Evolutionary conservation across 1,284 basidiomycete species (phyloP), one percentile per base, ranked within the genome.

Genomic region (Puccinia triticina): DNA sequence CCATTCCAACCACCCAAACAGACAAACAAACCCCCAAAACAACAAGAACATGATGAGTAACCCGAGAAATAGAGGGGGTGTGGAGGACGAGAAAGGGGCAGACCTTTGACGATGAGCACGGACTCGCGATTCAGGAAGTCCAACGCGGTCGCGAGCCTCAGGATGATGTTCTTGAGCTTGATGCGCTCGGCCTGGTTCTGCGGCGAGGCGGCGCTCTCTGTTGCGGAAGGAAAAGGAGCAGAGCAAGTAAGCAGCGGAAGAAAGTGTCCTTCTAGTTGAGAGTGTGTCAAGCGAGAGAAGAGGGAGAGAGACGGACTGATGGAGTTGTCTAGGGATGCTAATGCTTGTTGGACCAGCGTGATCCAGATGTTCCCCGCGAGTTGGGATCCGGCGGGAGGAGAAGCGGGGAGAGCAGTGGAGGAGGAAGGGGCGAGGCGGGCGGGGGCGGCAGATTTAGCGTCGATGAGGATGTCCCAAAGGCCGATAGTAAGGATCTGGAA

Each of bases 391-490:
- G 40, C 11, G 14, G 23, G 66, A 37, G 29, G 66, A 61, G 26
- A n/a, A 26, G 59, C 26, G 32, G 26, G 11, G 4, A 4, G 29
- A 48, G 66, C 2, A 40, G 37, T 23, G 43, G 69, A 50, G 12
- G 43, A 48, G n/a, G 69, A 10, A 50, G 69, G 21, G 18, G n/a
- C n/a, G 11, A 12, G 43, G 5, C 40, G 43, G 29, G 34, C n/a
- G 37, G 37, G 10, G 37, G 37, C n/a, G 43, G 26, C 55, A n/a
- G n/a, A 3, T 14, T 32, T 34, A 21, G 72, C 32, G 37, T 75
- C 72, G 21, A 75, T 46, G 29, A 75, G 34, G 23, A 16, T n/a
- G 55, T 75, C 72, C 72, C 72, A 75, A 21, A 75, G 29, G 37
- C 48, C 72, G 1, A 34, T 53, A 14, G 50, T 32, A 23, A 26